These are phyloP conservation scores for Pythium sp. DNA, from an alignment of 352 stramenopile species.

Conservation along the genomic window DNA sequence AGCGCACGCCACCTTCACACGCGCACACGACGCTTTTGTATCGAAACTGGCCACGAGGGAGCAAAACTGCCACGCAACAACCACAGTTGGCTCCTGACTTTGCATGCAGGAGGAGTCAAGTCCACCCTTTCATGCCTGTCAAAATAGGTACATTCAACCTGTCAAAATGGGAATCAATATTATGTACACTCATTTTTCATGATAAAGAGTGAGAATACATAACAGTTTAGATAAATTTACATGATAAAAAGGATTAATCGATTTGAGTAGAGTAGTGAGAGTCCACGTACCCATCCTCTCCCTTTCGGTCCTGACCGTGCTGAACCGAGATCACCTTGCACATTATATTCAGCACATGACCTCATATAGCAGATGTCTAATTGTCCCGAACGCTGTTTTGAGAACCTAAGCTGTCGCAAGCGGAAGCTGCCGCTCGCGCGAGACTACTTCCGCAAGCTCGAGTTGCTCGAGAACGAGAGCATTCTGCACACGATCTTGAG, in stretches of 20 bases:
- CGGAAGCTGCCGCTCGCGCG: slow-evolving; percentile 67
- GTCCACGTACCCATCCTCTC: not conserved
- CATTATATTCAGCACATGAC: not conserved
- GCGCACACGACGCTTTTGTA: not conserved
- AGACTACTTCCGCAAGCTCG: slow-evolving; percentile 72
- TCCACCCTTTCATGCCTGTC: not conserved
- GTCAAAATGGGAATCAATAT: not conserved
- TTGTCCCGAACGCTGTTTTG: no score
- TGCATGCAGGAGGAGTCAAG: not conserved
- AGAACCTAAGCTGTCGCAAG: slow-evolving; percentile 93
- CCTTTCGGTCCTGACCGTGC: not conserved
- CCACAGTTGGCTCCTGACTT: not conserved
- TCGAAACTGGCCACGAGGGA: not conserved
- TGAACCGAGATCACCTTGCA: not conserved
- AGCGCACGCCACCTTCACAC: not conserved
- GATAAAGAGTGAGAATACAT: not conserved
- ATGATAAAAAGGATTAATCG: not conserved
- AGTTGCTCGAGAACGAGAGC: slow-evolving; percentile 61
- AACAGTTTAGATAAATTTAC: not conserved
- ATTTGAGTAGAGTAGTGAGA: not conserved
- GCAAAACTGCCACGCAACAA: not conserved
- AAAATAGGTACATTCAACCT: not conserved
- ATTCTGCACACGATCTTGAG: slow-evolving; percentile 45
- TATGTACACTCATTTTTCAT: not conserved
- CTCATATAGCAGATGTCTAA: not conserved